Conservation (phyloP, 257 asterid species). For the Nicotiana tomentosiformis region DNA sequence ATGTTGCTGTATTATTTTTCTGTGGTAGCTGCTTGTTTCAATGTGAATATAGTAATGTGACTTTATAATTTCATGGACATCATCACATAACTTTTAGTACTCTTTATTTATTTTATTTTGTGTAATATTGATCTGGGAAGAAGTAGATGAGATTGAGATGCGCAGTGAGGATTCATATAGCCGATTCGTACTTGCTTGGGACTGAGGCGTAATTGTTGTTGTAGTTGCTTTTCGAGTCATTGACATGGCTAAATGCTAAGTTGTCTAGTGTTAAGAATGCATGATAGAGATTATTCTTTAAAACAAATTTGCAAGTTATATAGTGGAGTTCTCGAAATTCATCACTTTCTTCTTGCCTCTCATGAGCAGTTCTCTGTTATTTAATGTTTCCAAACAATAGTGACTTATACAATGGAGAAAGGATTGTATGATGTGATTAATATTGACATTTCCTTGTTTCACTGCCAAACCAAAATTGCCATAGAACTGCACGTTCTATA, state of each 20-base stretch:
- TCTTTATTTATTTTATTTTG: background rate
- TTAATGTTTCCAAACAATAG: background rate
- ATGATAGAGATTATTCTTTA: background rate
- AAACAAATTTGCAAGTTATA: background rate
- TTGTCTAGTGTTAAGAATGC: background rate
- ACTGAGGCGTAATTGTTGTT: too few relatives aligned
- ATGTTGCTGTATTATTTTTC: background rate
- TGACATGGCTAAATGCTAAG: background rate
- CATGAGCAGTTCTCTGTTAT: background rate
- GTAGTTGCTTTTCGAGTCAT: background rate
- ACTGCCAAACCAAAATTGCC: background rate
- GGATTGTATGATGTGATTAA: background rate
- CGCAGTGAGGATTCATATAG: too few relatives aligned
- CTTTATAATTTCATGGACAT: background rate
- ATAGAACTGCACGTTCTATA: background rate
- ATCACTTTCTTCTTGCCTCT: background rate
- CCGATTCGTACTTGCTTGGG: too few relatives aligned
- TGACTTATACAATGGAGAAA: background rate
- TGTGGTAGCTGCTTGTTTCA: background rate
- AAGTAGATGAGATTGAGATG: too few relatives aligned
- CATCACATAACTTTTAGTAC: background rate
- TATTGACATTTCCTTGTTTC: background rate
- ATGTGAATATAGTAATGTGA: background rate
- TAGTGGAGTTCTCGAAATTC: background rate
- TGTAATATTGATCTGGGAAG: background rate